Percentiles rank a stretch among this genome's conserved stretches.
phyloP scores from a whole-genome alignment of 371 early-diverging fungal genomes.

The Lichtheimia hyalospora region DNA sequence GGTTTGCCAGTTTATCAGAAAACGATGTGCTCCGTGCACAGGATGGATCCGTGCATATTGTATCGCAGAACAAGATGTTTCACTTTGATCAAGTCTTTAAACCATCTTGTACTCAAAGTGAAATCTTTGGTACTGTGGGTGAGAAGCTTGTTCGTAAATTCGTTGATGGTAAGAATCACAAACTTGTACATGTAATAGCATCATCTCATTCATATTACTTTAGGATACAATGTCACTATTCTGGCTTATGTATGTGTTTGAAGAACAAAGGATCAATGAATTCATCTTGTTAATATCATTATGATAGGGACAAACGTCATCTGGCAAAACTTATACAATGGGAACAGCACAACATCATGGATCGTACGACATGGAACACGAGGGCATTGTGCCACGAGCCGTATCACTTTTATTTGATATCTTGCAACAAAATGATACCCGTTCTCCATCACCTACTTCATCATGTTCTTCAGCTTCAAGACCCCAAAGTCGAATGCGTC shows the following conservation, averaged over 20 bases:
- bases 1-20: slow-evolving; percentile 28
- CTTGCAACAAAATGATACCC: slow-evolving; percentile 25
- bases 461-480: slow-evolving; percentile 6
- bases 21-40: slow-evolving; percentile 36
- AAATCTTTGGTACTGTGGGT: slow-evolving; percentile 36
- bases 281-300: not conserved
- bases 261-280: not conserved
- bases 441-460: slow-evolving; percentile 18
- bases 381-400: slow-evolving; percentile 92
- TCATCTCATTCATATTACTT: not conserved
- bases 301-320: slow-evolving; percentile 84
- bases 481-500: slow-evolving; percentile 8
- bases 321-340: slow-evolving; percentile 99
- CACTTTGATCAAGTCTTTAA: slow-evolving; percentile 22
- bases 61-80: slow-evolving; percentile 25
- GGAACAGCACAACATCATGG: slow-evolving; percentile 81
- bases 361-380: slow-evolving; percentile 44
- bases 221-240: slow-evolving; percentile 93
- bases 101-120: slow-evolving; percentile 12
- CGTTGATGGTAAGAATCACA: slow-evolving; percentile 34
- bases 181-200: not conserved
- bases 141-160: slow-evolving; percentile 42
- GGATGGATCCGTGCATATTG: slow-evolving; percentile 38
- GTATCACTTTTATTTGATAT: slow-evolving; percentile 74
- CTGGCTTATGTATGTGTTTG: slow-evolving; percentile 83